These are phyloP conservation scores for Leucocoprinus sp. DNA, from an alignment of 768 basidiomycete species.

Conservation along the genomic window DNA sequence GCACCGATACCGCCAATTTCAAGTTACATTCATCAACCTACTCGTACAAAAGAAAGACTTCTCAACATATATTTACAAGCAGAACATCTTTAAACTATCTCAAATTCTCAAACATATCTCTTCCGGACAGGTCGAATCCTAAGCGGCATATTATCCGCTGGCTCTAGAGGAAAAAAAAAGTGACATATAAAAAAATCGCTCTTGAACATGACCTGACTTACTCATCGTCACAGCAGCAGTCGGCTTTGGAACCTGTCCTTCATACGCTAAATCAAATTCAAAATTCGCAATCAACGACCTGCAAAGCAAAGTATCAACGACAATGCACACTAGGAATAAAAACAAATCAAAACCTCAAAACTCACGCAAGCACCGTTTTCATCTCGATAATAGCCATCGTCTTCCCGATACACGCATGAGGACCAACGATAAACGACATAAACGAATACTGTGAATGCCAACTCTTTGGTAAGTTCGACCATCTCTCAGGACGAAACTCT, in stretches of 20 bases:
- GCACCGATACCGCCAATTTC: too few relatives aligned
- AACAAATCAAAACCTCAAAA: too few relatives aligned
- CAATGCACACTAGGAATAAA: too few relatives aligned
- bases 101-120: neutral
- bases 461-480: slow-evolving; percentile 30
- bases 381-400: slow-evolving; percentile 42
- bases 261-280: slow-evolving; percentile 32
- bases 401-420: slow-evolving; percentile 39
- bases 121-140: slow-evolving; percentile 19
- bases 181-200: neutral
- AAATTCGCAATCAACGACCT: slow-evolving; percentile 32
- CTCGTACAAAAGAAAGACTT: too few relatives aligned
- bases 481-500: slow-evolving; percentile 39
- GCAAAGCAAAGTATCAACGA: neutral
- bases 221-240: slow-evolving; percentile 38
- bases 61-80: too few relatives aligned
- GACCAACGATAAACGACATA: slow-evolving; percentile 36
- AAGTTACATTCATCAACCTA: too few relatives aligned
- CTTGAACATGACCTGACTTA: slow-evolving; percentile 19
- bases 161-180: slow-evolving; percentile 18
- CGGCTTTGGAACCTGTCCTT: slow-evolving; percentile 21
- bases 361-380: slow-evolving; percentile 35
- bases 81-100: too few relatives aligned
- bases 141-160: slow-evolving; percentile 30
- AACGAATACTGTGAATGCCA: slow-evolving; percentile 29